Base-by-base conservation (phyloP, 768 basidiomycete genomes). In the Amanita rubescens region DNA sequence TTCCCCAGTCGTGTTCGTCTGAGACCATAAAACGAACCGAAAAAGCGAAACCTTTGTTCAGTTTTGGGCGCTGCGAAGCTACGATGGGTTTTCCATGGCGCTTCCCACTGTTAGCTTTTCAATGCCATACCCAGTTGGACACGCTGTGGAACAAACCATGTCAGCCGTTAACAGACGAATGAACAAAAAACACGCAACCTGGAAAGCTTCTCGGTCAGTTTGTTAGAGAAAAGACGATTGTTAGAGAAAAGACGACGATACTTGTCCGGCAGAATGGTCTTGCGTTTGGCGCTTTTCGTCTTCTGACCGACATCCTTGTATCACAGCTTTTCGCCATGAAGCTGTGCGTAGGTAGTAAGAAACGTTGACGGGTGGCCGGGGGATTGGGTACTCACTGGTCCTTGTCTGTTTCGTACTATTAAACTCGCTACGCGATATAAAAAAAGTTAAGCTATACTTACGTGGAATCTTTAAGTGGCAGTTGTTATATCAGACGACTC, bases 121-220 rank as follows among this genome's bases (percentile, higher is more conserved):
- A 88, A 70, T 0, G 87, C 85, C 75, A 90, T 83, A 6, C 87
- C 87, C 3, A 87, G 72, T 66, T 89, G 87, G 6, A 90, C 87
- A 46, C 87, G 75, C 84, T 90, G 56, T 19, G 27, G 35, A 41
- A n/a, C 42, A 17, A 58, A n/a, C 3, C 44, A 14, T 50, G 38
- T 1, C 22, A n/a, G n/a, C n/a, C 24, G 9, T 17, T 20, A 32
- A 2, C 10, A 25, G 1, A 5, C 51, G 8, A 30, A 30, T n/a
- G n/a, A 20, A n/a, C n/a, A 25, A 33, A 22, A 35, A 6, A 9
- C 24, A 12, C 75, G 38, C 38, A n/a, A 84, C 88, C 72, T 87
- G 84, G 69, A 87, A 87, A 15, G 86, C 80, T 57, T 86, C 84
- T 19, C 85, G 72, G 58, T 87, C 83, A 17, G 91, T 76, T 57